phyloP scores from a whole-genome alignment of 306 rosid species.

The Alnus rubra region DNA sequence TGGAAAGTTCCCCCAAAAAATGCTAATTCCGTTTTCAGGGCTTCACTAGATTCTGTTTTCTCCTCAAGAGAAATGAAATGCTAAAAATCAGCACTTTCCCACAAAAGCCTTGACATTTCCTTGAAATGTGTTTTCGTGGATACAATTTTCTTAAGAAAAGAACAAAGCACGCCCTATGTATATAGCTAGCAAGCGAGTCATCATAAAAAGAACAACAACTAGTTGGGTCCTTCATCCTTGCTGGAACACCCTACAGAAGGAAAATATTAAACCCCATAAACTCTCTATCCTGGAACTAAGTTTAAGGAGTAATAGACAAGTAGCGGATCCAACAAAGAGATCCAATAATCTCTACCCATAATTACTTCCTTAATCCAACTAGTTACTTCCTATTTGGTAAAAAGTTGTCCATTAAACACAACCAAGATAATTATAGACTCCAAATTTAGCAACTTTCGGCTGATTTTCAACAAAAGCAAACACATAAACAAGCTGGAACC shows the following conservation, averaged over 20 bases:
- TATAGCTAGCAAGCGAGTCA: neutral
- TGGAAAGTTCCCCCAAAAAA: neutral
- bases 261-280: neutral
- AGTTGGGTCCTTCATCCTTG: neutral
- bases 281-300: neutral
- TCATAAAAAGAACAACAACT: neutral
- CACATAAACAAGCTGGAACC: neutral
- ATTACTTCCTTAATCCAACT: neutral
- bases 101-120: neutral
- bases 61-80: too few relatives aligned
- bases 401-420: neutral
- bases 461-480: constrained; percentile 4
- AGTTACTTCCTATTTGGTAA: neutral
- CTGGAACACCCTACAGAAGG: neutral
- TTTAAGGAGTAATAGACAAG: neutral
- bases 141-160: neutral
- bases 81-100: too few relatives aligned
- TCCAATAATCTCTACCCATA: neutral
- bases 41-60: neutral
- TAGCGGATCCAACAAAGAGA: neutral
- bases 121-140: neutral
- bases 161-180: neutral
- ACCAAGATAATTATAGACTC: neutral
- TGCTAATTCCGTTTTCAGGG: neutral
- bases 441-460: constrained; percentile 11